Evolutionary conservation across 2,329 filamentous ascomycete genomes (phyloP).

Genomic region (Sporothrix variecibatus): DNA sequence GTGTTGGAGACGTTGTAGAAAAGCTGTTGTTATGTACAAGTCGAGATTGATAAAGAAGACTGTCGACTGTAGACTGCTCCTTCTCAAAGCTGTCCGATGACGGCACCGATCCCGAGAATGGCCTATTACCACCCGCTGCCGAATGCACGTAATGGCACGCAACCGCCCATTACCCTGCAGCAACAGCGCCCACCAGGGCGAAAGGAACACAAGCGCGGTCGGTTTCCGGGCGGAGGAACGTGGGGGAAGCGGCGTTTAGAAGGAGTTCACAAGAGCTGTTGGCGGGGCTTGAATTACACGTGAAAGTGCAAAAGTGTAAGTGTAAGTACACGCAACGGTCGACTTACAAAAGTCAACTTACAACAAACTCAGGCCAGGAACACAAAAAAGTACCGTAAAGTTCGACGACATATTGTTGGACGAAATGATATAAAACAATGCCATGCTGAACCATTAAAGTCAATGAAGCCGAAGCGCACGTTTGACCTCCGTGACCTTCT

Average conservation of each 20-base stretch:
- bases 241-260: background rate
- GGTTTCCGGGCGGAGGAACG: constrained; percentile 5
- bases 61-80: no score
- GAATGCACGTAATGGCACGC: background rate
- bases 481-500: background rate
- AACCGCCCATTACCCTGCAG: background rate
- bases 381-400: no score
- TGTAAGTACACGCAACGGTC: background rate
- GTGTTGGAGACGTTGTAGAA: background rate
- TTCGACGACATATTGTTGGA: no score
- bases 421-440: no score
- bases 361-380: no score
- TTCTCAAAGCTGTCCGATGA: constrained; percentile 15
- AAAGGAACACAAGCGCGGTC: constrained; percentile 14
- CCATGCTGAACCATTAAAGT: no score
- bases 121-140: background rate
- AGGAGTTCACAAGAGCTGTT: background rate
- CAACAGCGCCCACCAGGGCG: background rate
- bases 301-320: background rate
- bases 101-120: constrained; percentile 15
- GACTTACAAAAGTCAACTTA: background rate
- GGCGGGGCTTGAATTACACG: background rate
- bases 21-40: background rate
- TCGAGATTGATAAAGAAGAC: background rate
- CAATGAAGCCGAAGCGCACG: no score